Evolutionary conservation across 1,139 yeast genomes (phyloP).

Genomic region (Scheffersomyces illinoinensis): DNA sequence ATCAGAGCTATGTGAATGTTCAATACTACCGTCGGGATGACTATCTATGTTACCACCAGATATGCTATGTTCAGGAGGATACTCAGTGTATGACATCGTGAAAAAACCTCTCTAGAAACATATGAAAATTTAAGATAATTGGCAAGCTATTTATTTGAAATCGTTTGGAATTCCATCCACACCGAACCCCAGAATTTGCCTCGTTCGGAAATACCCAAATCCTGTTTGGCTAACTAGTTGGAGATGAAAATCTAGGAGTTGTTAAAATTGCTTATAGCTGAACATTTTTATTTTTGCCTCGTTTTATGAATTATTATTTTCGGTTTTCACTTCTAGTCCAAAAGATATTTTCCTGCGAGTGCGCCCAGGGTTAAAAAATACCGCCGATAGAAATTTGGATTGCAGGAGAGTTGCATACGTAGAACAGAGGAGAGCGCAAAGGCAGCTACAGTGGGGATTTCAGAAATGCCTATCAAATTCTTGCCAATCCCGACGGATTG

Average conservation of each 20-base stretch:
- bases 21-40: neutral
- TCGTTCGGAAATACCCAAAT: neutral
- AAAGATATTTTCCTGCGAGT: neutral
- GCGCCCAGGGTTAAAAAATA: neutral
- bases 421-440: neutral
- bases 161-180: neutral
- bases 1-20: neutral
- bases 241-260: neutral
- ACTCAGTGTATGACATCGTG: neutral
- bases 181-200: neutral
- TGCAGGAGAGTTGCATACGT: neutral
- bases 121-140: neutral
- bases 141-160: neutral
- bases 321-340: neutral
- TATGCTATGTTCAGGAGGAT: neutral
- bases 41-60: neutral
- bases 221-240: neutral
- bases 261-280: neutral
- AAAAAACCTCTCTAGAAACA: neutral
- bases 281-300: neutral
- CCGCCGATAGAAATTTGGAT: neutral
- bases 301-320: neutral
- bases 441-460: neutral
- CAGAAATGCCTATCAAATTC: neutral
- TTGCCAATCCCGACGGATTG: too few species aligned